phyloP scores from a whole-genome alignment of 495 filamentous ascomycete species.

The Hypomontagnella monticulosa region DNA sequence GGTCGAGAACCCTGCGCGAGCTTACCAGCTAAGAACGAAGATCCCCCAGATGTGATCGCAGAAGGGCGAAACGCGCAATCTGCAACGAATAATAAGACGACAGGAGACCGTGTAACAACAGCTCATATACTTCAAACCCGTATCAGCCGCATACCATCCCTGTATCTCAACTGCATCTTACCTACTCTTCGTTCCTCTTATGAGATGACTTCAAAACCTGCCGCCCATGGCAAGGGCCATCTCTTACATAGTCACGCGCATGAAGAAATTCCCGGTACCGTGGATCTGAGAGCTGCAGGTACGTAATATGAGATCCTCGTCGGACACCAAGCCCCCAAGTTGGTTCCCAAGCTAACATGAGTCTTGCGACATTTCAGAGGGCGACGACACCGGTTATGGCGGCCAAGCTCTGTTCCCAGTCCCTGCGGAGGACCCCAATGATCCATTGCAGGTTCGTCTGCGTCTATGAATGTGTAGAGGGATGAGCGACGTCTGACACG shows the following conservation, averaged over 20 bases:
- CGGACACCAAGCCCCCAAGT: not conserved
- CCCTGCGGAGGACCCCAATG: slow-evolving; percentile 70
- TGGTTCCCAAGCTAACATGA: not conserved
- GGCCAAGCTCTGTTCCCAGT: slow-evolving; percentile 71
- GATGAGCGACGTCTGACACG: slow-evolving; percentile 15
- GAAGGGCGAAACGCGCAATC: slow-evolving; percentile 12
- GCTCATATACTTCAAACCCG: slow-evolving; percentile 14
- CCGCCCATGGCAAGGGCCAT: slow-evolving; percentile 24
- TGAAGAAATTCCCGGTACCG: slow-evolving; percentile 67
- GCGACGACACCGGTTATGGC: slow-evolving; percentile 66
- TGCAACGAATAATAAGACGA: slow-evolving; percentile 6
- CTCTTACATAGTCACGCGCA: slow-evolving; percentile 63
- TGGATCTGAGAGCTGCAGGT: slow-evolving; percentile 61
- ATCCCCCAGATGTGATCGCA: slow-evolving; percentile 19
- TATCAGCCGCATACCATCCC: slow-evolving; percentile 19
- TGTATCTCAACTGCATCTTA: not conserved
- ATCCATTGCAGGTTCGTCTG: slow-evolving; percentile 63
- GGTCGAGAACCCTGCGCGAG: slow-evolving; percentile 30
- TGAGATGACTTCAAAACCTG: slow-evolving; percentile 28
- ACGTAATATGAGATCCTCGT: slow-evolving; percentile 7
- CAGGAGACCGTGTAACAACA: slow-evolving; percentile 11
- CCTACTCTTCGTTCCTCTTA: slow-evolving; percentile 13
- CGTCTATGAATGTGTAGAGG: not conserved
- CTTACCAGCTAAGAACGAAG: slow-evolving; percentile 24
- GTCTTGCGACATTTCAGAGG: slow-evolving; percentile 53